Percentiles rank a stretch among this genome's conserved stretches.
phyloP scores from a whole-genome alignment of 2,329 filamentous ascomycete species.

The Chaetomiaceae sp. region DNA sequence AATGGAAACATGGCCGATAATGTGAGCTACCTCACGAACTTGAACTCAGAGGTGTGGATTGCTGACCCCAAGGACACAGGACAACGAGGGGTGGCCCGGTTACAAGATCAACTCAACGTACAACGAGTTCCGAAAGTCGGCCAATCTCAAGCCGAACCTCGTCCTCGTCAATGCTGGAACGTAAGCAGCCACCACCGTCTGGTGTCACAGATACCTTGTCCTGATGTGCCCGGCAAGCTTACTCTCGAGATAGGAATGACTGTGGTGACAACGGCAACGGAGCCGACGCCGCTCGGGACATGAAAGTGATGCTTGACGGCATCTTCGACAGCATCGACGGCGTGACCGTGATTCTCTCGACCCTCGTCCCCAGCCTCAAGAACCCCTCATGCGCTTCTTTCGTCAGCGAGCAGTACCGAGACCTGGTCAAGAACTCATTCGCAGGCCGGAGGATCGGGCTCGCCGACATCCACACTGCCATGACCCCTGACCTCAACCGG shows the following conservation, averaged over 20 bases:
- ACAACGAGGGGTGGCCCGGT: constrained; percentile 24
- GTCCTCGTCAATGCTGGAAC: constrained; percentile 12
- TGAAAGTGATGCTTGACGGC: not conserved
- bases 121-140: no score
- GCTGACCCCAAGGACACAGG: constrained; percentile 15
- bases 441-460: constrained; percentile 6
- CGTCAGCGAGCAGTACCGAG: not conserved
- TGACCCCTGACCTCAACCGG: not conserved
- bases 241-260: no score
- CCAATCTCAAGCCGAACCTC: constrained; percentile 11
- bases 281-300: not conserved
- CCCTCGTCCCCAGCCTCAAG: not conserved
- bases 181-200: no score
- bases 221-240: no score
- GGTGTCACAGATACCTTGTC: no score
- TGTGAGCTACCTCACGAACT: no score
- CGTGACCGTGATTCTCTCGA: not conserved
- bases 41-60: no score
- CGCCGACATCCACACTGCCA: constrained; percentile 14
- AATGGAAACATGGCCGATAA: constrained; percentile 3
- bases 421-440: not conserved
- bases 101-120: constrained; percentile 6
- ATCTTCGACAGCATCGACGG: not conserved
- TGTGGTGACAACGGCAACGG: constrained; percentile 5
- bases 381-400: not conserved